A percentile compares a stretch with the other conserved stretches of the same genome.
phyloP scores from a whole-genome alignment of 2,329 filamentous ascomycete genomes.

The Akanthomyces uredinophilus region DNA sequence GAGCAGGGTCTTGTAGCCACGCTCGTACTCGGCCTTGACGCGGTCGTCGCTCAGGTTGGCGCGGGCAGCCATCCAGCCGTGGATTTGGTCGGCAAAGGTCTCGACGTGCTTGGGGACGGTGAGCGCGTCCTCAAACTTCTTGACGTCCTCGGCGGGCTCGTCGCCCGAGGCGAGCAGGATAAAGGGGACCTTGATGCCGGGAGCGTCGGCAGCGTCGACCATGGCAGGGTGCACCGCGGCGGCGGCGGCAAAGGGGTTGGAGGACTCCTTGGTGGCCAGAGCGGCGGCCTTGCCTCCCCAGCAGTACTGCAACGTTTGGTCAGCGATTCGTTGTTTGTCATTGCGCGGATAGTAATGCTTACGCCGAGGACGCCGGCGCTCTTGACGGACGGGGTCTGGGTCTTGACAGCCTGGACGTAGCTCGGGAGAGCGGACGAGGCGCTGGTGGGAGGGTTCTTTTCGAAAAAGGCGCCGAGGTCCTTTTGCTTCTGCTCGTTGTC shows the following conservation, averaged over 20 bases:
- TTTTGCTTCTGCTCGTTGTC: constrained; percentile 59
- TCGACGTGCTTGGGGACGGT: constrained; percentile 55
- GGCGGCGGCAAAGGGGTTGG: constrained; percentile 51
- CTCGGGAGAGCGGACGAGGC: constrained; percentile 46
- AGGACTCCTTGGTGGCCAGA: constrained; percentile 42
- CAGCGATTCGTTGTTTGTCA: background rate
- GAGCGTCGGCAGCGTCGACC: constrained; percentile 58
- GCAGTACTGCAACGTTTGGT: constrained; percentile 45
- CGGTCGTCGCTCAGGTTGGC: constrained; percentile 51
- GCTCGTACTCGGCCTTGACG: constrained; percentile 56
- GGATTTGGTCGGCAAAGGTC: constrained; percentile 61
- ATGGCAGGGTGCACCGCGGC: constrained; percentile 56
- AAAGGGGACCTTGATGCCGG: constrained; percentile 55
- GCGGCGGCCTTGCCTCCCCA: constrained; percentile 66
- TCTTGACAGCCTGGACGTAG: constrained; percentile 49
- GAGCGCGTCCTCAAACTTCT: constrained; percentile 52
- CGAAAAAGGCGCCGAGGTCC: constrained; percentile 54
- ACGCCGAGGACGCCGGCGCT: constrained; percentile 59
- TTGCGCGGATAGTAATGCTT: constrained; percentile 23
- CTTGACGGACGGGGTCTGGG: constrained; percentile 49
- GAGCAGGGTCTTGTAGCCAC: constrained; percentile 56
- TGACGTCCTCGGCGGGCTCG: constrained; percentile 50
- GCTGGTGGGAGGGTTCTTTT: constrained; percentile 42
- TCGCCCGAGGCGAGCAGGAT: constrained; percentile 62
- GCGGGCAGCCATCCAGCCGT: constrained; percentile 70